These are phyloP conservation scores for Neurospora cerealis DNA, from an alignment of 495 filamentous ascomycete species.

Conservation along the genomic window DNA sequence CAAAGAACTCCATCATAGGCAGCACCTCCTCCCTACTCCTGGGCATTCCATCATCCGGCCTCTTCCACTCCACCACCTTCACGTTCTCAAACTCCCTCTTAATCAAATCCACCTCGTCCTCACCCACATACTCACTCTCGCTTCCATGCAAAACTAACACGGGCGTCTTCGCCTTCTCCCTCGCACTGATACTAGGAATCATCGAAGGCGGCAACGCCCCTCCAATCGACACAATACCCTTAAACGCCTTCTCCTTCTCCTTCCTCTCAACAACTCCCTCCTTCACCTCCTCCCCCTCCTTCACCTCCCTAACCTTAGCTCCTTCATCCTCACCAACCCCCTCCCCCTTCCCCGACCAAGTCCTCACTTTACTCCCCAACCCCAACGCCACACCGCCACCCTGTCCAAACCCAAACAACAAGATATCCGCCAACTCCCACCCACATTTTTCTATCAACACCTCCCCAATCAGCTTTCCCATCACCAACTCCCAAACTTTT, in stretches of 20 bases:
- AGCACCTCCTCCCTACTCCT: slow-evolving; percentile 74
- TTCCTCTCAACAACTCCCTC: neutral
- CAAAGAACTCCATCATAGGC: slow-evolving; percentile 91
- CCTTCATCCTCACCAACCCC: slow-evolving; percentile 17
- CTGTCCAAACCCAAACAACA: slow-evolving; percentile 81
- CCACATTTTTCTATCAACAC: slow-evolving; percentile 58
- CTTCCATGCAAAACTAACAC: slow-evolving; percentile 63
- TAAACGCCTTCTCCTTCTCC: slow-evolving; percentile 16
- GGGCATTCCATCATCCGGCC: slow-evolving; percentile 75
- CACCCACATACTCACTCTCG: slow-evolving; percentile 50
- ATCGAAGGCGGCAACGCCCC: slow-evolving; percentile 53
- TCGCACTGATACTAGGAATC: slow-evolving; percentile 22
- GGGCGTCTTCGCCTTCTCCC: slow-evolving; percentile 57
- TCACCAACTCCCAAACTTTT: slow-evolving; percentile 38
- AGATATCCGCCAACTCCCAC: slow-evolving; percentile 55
- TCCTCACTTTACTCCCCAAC: slow-evolving; percentile 32
- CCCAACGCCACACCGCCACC: slow-evolving; percentile 72
- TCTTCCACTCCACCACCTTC: slow-evolving; percentile 63
- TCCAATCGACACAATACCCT: slow-evolving; percentile 71
- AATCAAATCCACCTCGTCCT: slow-evolving; percentile 49
- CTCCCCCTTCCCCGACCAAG: slow-evolving; percentile 20
- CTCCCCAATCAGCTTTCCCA: slow-evolving; percentile 47
- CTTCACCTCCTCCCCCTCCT: neutral
- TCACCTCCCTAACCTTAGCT: neutral
- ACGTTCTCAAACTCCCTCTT: slow-evolving; percentile 62